Evolutionary conservation across 1,284 basidiomycete species (phyloP).

Genomic region (Fomes fomentarius): DNA sequence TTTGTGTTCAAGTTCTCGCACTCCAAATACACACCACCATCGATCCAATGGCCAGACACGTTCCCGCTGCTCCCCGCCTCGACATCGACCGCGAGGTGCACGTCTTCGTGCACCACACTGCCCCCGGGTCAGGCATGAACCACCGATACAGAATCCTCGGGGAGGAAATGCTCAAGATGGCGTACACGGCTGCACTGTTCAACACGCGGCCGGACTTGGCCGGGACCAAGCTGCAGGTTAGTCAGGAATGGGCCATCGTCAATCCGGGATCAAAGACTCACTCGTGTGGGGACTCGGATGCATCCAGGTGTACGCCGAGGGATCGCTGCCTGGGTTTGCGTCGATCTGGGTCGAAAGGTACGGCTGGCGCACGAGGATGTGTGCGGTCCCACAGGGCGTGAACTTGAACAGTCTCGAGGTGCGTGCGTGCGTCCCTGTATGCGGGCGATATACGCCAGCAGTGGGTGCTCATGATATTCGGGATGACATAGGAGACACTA

Average conservation of each 20-base stretch:
- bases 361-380: background rate
- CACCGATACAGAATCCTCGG: background rate
- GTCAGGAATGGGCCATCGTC: no score
- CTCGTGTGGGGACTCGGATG: no score
- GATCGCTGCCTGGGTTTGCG: background rate
- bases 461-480: no score
- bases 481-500: no score
- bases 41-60: background rate
- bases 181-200: background rate
- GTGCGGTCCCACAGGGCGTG: background rate
- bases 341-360: background rate
- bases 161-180: background rate
- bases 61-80: background rate
- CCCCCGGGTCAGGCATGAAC: background rate
- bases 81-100: background rate
- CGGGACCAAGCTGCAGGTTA: background rate
- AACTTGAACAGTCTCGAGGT: background rate
- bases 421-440: background rate
- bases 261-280: no score
- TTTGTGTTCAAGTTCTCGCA: no score
- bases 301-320: background rate
- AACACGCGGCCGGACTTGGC: background rate
- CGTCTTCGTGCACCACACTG: background rate
- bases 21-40: background rate
- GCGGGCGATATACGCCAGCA: background rate